phyloP scores from a whole-genome alignment of 495 filamentous ascomycete species.

The Penicillium manginii region DNA sequence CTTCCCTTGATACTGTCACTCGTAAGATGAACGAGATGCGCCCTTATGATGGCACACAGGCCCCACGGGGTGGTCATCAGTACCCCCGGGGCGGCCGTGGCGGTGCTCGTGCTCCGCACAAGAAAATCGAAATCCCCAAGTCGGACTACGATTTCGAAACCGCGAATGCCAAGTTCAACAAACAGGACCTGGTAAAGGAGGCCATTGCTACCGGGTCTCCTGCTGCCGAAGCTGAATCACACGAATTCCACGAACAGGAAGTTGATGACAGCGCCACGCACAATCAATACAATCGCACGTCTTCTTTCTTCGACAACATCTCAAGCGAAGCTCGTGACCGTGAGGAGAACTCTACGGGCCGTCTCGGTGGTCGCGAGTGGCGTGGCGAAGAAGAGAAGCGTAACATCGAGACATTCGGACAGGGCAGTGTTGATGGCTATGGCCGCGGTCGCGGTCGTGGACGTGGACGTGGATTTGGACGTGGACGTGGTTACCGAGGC shows the following conservation, averaged over 20 bases:
- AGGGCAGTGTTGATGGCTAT: constrained; percentile 91
- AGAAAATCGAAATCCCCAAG: constrained; percentile 83
- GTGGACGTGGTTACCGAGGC: constrained; percentile 65
- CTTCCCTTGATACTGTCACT: constrained; percentile 73
- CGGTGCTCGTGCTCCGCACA: constrained; percentile 55
- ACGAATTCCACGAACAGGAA: constrained; percentile 34
- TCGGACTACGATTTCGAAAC: constrained; percentile 92
- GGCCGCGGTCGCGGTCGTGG: constrained; percentile 69
- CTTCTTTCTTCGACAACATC: constrained; percentile 97
- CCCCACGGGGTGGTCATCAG: constrained; percentile 55
- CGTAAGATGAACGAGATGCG: constrained; percentile 89
- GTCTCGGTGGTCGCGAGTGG: constrained; percentile 85
- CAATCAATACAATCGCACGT: constrained; percentile 73
- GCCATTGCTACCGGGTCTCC: constrained; percentile 79
- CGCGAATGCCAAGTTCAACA: constrained; percentile 97
- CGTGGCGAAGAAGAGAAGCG: constrained; percentile 89
- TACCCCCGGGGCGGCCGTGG: constrained; percentile 58
- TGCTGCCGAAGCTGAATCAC: constrained; percentile 53
- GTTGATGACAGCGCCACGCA: constrained; percentile 36
- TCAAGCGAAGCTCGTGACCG: constrained; percentile 90
- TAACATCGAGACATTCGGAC: constrained; percentile 98
- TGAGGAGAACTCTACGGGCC: constrained; percentile 67
- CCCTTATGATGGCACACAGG: constrained; percentile 58
- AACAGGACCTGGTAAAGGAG: constrained; percentile 91
- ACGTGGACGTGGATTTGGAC: constrained; percentile 59